Evolutionary conservation across 805 yeast species (phyloP).

Genomic region (Cyberlindnera saturnus): DNA sequence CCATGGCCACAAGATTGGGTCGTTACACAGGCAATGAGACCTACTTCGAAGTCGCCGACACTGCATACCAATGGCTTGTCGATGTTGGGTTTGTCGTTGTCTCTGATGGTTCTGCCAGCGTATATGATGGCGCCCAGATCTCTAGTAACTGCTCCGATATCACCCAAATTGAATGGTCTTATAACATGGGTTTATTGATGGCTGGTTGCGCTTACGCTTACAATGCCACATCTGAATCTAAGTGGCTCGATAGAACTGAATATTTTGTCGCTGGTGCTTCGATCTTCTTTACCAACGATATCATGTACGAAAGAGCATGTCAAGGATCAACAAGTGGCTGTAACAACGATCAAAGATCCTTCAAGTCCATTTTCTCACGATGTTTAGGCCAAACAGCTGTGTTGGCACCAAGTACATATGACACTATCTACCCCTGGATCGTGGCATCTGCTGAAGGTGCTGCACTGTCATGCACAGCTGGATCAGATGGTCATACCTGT

Average conservation of each 20-base stretch:
- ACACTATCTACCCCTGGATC: constrained; percentile 35
- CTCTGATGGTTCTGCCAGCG: constrained; percentile 27
- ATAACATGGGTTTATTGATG: constrained; percentile 62
- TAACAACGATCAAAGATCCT: constrained; percentile 72
- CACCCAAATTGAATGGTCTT: constrained; percentile 54
- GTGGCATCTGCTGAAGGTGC: constrained; percentile 57
- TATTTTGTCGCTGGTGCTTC: constrained; percentile 39
- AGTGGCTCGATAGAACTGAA: constrained; percentile 45
- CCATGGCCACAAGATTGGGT: constrained; percentile 57
- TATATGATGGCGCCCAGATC: constrained; percentile 57
- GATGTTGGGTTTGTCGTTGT: constrained; percentile 39
- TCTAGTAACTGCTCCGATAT: constrained; percentile 42
- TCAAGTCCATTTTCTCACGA: constrained; percentile 64
- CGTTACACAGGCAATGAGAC: constrained; percentile 52
- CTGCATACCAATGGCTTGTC: constrained; percentile 55
- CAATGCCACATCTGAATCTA: constrained; percentile 46
- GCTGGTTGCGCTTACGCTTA: constrained; percentile 69
- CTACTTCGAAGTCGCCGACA: constrained; percentile 47
- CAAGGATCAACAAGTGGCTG: constrained; percentile 40
- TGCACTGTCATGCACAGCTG: constrained; percentile 68
- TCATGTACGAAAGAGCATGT: constrained; percentile 62
- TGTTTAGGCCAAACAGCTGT: constrained; percentile 52
- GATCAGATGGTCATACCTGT: constrained; percentile 70
- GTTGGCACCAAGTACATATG: constrained; percentile 44
- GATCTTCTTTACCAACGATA: constrained; percentile 39